Evolutionary conservation across 495 filamentous ascomycete species (phyloP).

Genomic region (Penicillium herquei): DNA sequence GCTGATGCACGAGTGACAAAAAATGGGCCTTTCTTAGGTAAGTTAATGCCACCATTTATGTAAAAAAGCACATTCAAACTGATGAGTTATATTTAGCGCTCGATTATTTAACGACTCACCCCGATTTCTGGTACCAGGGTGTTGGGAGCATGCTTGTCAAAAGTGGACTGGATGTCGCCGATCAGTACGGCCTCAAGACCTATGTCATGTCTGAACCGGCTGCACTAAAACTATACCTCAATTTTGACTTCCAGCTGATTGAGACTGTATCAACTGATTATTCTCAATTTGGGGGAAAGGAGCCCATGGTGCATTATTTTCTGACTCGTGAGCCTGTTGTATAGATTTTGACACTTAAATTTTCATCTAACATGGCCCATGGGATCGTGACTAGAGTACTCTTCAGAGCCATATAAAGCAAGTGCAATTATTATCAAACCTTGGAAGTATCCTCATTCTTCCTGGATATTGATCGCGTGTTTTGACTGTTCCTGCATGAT

Average conservation of each 20-base stretch:
- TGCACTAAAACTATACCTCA: slow-evolving; percentile 17
- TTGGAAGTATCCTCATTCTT: too few relatives aligned
- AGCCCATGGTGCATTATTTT: slow-evolving; percentile 4
- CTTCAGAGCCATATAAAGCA: too few relatives aligned
- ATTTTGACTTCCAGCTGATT: slow-evolving; percentile 14
- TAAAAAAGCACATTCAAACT: too few relatives aligned
- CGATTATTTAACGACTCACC: slow-evolving; percentile 15
- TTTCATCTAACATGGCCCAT: too few relatives aligned
- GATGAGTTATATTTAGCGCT: slow-evolving; percentile 2
- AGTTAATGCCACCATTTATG: too few relatives aligned
- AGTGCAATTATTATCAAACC: too few relatives aligned
- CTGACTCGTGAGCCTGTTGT: not conserved
- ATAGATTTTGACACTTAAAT: not conserved
- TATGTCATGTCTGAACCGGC: slow-evolving; percentile 22
- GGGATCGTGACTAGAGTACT: too few relatives aligned
- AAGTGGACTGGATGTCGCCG: slow-evolving; percentile 14
- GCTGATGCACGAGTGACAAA: slow-evolving; percentile 5
- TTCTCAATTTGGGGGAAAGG: slow-evolving; percentile 9
- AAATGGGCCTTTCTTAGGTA: slow-evolving; percentile 11
- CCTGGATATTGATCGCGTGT: too few relatives aligned
- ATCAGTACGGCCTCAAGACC: slow-evolving; percentile 9
- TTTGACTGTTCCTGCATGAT: too few relatives aligned
- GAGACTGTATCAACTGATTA: slow-evolving; percentile 13
- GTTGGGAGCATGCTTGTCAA: slow-evolving; percentile 16
- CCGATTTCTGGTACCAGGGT: slow-evolving; percentile 12